phyloP scores from a whole-genome alignment of 257 asterid genomes.

The Solanum etuberosum region DNA sequence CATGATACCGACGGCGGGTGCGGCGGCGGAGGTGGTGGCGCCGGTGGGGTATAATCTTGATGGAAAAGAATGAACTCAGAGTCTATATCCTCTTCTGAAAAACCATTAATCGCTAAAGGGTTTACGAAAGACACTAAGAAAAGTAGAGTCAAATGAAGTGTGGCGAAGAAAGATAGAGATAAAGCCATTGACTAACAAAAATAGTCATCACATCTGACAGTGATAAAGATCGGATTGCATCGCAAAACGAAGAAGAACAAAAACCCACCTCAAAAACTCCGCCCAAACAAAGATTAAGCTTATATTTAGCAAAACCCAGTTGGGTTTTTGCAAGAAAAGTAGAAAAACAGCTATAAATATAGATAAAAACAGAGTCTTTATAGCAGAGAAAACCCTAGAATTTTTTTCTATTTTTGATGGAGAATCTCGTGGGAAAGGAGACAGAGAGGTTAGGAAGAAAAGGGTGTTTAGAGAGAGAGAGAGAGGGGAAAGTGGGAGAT shows the following conservation, averaged over 20 bases:
- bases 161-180: neutral
- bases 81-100: slow-evolving; percentile 27
- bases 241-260: slow-evolving; percentile 2
- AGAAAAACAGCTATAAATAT: neutral
- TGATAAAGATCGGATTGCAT: slow-evolving; percentile 26
- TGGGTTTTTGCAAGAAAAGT: neutral
- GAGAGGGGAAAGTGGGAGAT: neutral
- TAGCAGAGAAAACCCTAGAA: neutral
- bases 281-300: neutral
- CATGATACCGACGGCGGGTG: slow-evolving; percentile 88
- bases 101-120: slow-evolving; percentile 24
- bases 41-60: slow-evolving; percentile 97
- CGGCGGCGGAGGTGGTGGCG: slow-evolving; percentile 99
- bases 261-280: slow-evolving; percentile 8
- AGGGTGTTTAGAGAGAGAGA: neutral
- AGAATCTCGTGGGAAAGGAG: neutral
- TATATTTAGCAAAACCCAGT: neutral
- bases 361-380: neutral
- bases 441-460: neutral
- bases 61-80: slow-evolving; percentile 49
- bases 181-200: slow-evolving; percentile 36
- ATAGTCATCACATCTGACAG: slow-evolving; percentile 51
- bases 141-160: neutral
- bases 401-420: neutral
- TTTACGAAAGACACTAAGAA: slow-evolving; percentile 7